These are phyloP conservation scores for Saccharomycopsis microspora DNA, from an alignment of 805 yeast species.

Conservation along the genomic window DNA sequence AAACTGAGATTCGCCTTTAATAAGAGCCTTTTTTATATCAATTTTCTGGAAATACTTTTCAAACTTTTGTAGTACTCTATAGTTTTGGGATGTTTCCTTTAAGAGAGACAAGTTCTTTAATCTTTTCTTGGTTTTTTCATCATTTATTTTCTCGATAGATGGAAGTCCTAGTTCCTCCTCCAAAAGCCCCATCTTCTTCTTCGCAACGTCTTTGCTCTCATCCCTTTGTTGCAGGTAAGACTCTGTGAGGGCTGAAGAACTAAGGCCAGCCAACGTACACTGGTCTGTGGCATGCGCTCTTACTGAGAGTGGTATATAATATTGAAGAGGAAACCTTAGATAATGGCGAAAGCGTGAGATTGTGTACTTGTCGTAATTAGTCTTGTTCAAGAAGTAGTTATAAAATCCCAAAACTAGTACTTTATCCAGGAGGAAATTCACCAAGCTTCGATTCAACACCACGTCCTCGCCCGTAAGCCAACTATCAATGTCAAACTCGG, in stretches of 20 bases:
- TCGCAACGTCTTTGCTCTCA: not conserved
- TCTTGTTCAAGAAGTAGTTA: slow-evolving; percentile 33
- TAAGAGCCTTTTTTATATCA: not conserved
- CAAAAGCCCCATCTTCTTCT: slow-evolving; percentile 4
- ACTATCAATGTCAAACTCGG: slow-evolving; percentile 1
- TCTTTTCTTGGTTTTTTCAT: slow-evolving; percentile 1
- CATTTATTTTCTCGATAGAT: not conserved
- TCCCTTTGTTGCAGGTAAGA: not conserved
- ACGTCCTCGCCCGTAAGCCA: slow-evolving; percentile 1
- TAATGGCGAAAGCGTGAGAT: slow-evolving; percentile 40
- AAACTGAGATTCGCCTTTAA: not conserved
- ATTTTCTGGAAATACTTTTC: slow-evolving; percentile 4
- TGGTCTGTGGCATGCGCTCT: not conserved
- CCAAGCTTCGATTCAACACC: slow-evolving; percentile 1
- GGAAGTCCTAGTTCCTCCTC: slow-evolving; percentile 12
- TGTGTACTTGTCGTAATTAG: slow-evolving; percentile 50
- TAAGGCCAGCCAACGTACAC: slow-evolving; percentile 4
- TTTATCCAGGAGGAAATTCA: slow-evolving; percentile 7
- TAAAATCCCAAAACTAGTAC: slow-evolving; percentile 6
- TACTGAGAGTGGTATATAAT: slow-evolving; percentile 41
- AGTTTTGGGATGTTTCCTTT: slow-evolving; percentile 9
- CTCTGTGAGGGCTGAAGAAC: not conserved
- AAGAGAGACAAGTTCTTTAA: slow-evolving; percentile 4
- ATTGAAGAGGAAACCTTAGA: slow-evolving; percentile 67
- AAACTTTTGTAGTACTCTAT: slow-evolving; percentile 1